A percentile compares a stretch with the other conserved stretches of the same genome.
These are phyloP conservation scores for Nicotiana noctiflora DNA, from an alignment of 257 asterid genomes.

Conservation along the genomic window DNA sequence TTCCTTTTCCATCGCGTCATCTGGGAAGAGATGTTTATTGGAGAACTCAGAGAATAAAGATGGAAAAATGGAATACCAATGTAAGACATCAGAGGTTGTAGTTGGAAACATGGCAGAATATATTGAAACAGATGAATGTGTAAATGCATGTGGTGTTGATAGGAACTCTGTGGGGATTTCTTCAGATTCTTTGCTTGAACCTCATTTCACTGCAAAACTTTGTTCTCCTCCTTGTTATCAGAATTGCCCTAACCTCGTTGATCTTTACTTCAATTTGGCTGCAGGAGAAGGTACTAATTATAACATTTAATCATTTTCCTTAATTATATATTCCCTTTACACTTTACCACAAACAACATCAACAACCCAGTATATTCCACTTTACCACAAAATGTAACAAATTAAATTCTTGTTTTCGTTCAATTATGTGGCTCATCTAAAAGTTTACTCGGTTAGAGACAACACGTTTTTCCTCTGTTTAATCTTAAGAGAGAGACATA, in stretches of 20 bases:
- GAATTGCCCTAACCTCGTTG: conserved; percentile 25
- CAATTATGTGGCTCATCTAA: background rate
- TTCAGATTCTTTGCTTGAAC: conserved; percentile 20
- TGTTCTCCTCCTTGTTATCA: conserved; percentile 23
- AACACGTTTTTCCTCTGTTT: background rate
- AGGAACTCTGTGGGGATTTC: conserved; percentile 19
- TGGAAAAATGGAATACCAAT: conserved; percentile 7
- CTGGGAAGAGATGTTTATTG: conserved; percentile 15
- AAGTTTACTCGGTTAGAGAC: background rate
- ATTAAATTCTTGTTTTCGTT: background rate
- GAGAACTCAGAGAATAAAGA: background rate
- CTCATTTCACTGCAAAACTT: conserved; percentile 14
- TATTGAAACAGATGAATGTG: conserved; percentile 21
- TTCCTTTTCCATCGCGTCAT: conserved; percentile 18
- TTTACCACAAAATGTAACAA: background rate
- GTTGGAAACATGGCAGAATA: conserved; percentile 19
- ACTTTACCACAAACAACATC: too few relatives aligned
- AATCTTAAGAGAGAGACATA: background rate
- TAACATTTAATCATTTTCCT: background rate
- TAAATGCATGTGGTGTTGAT: conserved; percentile 26
- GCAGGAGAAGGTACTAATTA: conserved; percentile 29
- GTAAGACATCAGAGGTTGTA: conserved; percentile 18
- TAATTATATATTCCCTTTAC: too few relatives aligned
- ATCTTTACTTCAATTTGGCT: conserved; percentile 27
- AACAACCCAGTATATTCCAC: too few relatives aligned